Evolutionary conservation across 2,329 filamentous ascomycete genomes (phyloP), one percentile per base, ranked within the genome.

Genomic region (Rhinocladiella similis): DNA sequence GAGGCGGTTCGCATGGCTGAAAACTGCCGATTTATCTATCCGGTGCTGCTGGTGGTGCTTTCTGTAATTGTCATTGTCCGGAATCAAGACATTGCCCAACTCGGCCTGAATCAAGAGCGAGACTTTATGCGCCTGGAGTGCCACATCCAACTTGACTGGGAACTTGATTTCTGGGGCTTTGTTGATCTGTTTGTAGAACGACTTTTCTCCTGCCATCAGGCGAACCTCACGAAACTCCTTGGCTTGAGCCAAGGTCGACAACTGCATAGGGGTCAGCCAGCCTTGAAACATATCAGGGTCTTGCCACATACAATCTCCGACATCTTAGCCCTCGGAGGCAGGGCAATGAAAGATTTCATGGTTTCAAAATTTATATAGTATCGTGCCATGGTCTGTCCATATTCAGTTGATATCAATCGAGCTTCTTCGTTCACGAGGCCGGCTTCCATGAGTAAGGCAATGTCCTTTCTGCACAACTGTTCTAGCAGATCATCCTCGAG

Each of bases 361-460:
- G 90, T 94, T 36, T 87, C 81, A 64, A 92, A 92, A 19, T 83
- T 83, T 2, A 94, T 77, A 74, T 90, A 93, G 69, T 93, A 95
- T 47, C 84, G 83, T 42, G 90, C 88, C 90, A 96, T 95, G 3
- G 87, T 87, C 54, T 87, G 80, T 1, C 90, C 90, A 66, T 88
- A 90, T 47, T 86, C 83, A 0, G 89, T 93, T 43, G 83, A 84
- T 22, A 73, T 77, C 47, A 93, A 79, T 3, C 72, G 72, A 0
- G 76, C 69, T 1, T 71, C 68, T 5, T 69, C 59, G 1, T 76
- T 77, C 12, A 91, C 76, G 5, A 94, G 75, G 1, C 79, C 74
- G 36, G 76, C 70, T 22, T 87, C 78, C 56, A 84, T 79, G 1
- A 95, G 76, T n/a, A 85, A 75, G 10, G 76, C 78, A 39, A 94